Conservation (phyloP, 106 monocot species). For the Dendrobium huoshanense region DNA sequence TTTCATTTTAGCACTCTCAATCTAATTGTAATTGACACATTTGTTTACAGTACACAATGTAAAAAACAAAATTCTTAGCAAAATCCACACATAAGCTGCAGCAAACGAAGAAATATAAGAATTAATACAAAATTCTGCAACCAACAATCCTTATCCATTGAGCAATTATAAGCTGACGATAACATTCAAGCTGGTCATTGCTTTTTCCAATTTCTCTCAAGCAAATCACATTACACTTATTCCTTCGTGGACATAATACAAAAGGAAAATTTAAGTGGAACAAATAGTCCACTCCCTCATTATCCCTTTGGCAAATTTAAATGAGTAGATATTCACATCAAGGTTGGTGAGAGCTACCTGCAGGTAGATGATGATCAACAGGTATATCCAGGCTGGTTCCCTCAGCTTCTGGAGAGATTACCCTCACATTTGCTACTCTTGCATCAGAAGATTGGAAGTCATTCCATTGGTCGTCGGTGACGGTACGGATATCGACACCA, state of each 20-base stretch:
- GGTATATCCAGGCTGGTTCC: slow-evolving; percentile 66
- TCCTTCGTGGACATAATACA: background rate
- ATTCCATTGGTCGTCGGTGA: slow-evolving; percentile 53
- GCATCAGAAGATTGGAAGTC: slow-evolving; percentile 39
- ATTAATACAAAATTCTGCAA: too few relatives aligned
- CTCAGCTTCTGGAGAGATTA: slow-evolving; percentile 62
- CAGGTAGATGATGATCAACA: slow-evolving; percentile 40
- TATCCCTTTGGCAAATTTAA: background rate
- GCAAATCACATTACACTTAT: background rate
- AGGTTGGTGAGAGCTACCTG: slow-evolving; percentile 17
- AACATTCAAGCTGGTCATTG: background rate
- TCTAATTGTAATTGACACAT: too few relatives aligned
- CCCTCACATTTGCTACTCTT: slow-evolving; percentile 68
- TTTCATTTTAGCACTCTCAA: too few relatives aligned
- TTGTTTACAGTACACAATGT: too few relatives aligned
- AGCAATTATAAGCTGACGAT: background rate
- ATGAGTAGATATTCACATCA: background rate
- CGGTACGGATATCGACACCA: slow-evolving; percentile 44
- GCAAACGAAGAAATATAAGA: too few relatives aligned
- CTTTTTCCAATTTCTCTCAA: background rate
- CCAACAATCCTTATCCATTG: too few relatives aligned
- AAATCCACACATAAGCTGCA: too few relatives aligned
- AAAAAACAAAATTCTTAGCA: too few relatives aligned
- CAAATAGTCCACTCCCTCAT: background rate
- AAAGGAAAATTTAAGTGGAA: background rate